A percentile compares a stretch with the other conserved stretches of the same genome.
Conservation (phyloP, 352 stramenopile species). For the Phytophthora fragariae region DNA sequence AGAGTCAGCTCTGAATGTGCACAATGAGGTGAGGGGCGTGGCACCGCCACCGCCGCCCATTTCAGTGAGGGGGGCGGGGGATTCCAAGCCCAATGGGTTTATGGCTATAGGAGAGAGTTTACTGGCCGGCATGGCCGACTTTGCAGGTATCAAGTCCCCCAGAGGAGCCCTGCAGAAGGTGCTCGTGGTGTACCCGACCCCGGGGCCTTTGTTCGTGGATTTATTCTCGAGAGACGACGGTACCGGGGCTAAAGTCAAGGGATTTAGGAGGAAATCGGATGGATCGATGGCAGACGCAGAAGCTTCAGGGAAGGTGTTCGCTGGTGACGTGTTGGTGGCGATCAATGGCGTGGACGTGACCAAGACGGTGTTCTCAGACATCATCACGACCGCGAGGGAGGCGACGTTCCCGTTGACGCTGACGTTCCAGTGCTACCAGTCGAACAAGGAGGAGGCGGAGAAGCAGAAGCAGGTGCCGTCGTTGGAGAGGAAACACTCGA, state of each 20-base stretch:
- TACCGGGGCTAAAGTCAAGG: slow-evolving; percentile 74
- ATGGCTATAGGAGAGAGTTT: slow-evolving; percentile 60
- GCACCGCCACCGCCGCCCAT: slow-evolving; percentile 26
- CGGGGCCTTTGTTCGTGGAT: slow-evolving; percentile 72
- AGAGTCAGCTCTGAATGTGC: slow-evolving; percentile 34
- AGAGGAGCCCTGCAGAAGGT: slow-evolving; percentile 35
- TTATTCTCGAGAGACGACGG: slow-evolving; percentile 79
- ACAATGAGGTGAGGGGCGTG: slow-evolving; percentile 12
- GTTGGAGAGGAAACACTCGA: slow-evolving; percentile 33
- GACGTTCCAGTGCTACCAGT: slow-evolving; percentile 59
- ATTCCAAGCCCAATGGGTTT: slow-evolving; percentile 39
- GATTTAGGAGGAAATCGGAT: slow-evolving; percentile 71
- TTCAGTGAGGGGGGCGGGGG: slow-evolving; percentile 34
- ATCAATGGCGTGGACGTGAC: slow-evolving; percentile 75
- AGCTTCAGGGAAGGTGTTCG: slow-evolving; percentile 57
- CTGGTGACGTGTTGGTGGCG: slow-evolving; percentile 72
- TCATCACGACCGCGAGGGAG: slow-evolving; percentile 72
- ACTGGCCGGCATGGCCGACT: slow-evolving; percentile 46
- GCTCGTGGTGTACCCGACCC: slow-evolving; percentile 58
- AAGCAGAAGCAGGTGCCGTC: slow-evolving; percentile 19
- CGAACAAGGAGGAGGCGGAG: slow-evolving; percentile 29
- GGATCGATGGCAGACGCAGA: slow-evolving; percentile 63
- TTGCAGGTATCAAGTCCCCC: slow-evolving; percentile 35
- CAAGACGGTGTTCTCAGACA: slow-evolving; percentile 62
- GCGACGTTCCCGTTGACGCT: slow-evolving; percentile 75